Conservation (phyloP, 129 eudicot species). For the Flaveria robusta region DNA sequence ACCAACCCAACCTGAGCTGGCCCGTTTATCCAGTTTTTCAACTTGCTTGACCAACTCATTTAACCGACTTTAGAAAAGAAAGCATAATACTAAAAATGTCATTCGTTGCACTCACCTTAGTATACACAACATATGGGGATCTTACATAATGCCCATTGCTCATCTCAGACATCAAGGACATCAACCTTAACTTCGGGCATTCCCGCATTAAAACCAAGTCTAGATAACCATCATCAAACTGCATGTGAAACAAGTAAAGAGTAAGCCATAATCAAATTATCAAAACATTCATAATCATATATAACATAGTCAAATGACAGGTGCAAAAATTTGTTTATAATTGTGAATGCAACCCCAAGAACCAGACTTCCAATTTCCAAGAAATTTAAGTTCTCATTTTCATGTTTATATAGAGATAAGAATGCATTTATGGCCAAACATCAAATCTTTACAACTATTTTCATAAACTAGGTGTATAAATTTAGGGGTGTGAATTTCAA, state of each 20-base stretch:
- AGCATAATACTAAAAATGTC: slow-evolving; percentile 5
- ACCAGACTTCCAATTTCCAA: not conserved
- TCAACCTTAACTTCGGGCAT: slow-evolving; percentile 63
- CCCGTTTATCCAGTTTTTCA: not conserved
- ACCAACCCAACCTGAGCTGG: no score
- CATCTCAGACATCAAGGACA: slow-evolving; percentile 72
- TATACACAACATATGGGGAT: slow-evolving; percentile 70
- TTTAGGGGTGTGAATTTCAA: not conserved
- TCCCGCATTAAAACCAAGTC: slow-evolving; percentile 70
- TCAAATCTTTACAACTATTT: not conserved
- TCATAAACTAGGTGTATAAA: not conserved
- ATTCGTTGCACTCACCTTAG: slow-evolving; percentile 52
- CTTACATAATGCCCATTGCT: slow-evolving; percentile 70
- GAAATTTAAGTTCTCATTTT: slow-evolving; percentile 10
- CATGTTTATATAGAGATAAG: slow-evolving; percentile 1
- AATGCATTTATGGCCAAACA: not conserved
- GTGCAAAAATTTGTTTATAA: slow-evolving; percentile 9
- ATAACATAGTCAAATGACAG: not conserved
- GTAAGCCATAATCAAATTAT: not conserved
- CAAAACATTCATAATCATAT: not conserved
- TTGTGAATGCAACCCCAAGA: slow-evolving; percentile 20
- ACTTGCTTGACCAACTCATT: not conserved
- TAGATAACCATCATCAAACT: slow-evolving; percentile 92
- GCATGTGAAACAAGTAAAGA: slow-evolving; percentile 36
- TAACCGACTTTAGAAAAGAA: slow-evolving; percentile 11